Percentiles rank a stretch among this genome's conserved stretches.
Evolutionary conservation across 805 yeast species (phyloP).

Genomic region (Teunomyces panamensis): DNA sequence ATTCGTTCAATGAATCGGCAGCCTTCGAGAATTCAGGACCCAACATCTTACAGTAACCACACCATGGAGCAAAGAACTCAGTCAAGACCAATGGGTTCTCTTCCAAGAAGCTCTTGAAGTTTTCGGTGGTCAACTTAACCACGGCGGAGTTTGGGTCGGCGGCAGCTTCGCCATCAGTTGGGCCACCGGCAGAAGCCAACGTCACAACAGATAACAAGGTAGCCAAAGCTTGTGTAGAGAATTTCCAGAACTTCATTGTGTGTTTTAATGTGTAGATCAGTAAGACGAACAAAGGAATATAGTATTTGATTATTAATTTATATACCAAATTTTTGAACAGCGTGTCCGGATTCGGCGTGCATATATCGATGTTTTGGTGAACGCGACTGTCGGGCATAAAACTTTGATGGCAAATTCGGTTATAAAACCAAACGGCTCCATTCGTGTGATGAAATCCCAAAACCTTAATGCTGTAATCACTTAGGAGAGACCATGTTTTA

Average conservation of each 20-base stretch:
- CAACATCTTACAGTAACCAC: constrained; percentile 90
- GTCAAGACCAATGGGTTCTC: constrained; percentile 78
- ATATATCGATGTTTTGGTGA: background rate
- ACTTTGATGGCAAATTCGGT: background rate
- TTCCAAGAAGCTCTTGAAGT: constrained; percentile 62
- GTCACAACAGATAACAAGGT: constrained; percentile 35
- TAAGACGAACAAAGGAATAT: too few species aligned
- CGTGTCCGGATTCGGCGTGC: constrained; percentile 3
- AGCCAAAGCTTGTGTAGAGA: constrained; percentile 36
- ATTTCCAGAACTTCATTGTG: constrained; percentile 40
- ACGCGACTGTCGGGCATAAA: background rate
- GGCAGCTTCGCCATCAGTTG: constrained; percentile 54
- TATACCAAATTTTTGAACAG: background rate
- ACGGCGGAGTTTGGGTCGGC: constrained; percentile 87
- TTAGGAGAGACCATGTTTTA: too few species aligned
- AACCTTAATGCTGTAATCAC: too few species aligned
- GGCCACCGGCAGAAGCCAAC: constrained; percentile 34
- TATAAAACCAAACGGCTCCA: background rate
- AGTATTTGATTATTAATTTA: background rate
- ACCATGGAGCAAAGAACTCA: constrained; percentile 96
- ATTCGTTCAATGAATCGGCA: constrained; percentile 55
- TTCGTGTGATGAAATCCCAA: background rate
- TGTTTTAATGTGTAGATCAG: background rate
- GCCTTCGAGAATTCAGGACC: constrained; percentile 81
- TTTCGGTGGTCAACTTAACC: constrained; percentile 66